Percentiles rank a stretch among this genome's conserved stretches.
phyloP scores from a whole-genome alignment of 805 yeast genomes.

The Metschnikowia sp. region DNA sequence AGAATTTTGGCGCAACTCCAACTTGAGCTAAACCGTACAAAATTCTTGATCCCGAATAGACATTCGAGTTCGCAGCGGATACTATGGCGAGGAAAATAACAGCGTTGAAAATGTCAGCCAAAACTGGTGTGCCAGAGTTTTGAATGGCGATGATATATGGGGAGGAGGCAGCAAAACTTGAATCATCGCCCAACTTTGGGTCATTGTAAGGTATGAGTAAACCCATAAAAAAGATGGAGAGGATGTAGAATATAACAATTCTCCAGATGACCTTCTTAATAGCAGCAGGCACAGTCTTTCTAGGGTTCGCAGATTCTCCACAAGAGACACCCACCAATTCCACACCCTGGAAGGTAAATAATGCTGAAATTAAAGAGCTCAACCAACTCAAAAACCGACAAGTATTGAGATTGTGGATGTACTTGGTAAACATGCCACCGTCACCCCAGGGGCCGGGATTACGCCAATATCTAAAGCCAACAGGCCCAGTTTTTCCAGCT shows the following conservation, averaged over 20 bases:
- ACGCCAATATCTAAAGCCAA: constrained; percentile 81
- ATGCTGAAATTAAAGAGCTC: constrained; percentile 64
- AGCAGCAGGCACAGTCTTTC: constrained; percentile 68
- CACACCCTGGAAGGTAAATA: constrained; percentile 80
- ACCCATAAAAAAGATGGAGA: constrained; percentile 66
- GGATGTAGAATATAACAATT: constrained; percentile 62
- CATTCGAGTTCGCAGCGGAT: constrained; percentile 78
- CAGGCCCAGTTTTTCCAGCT: constrained; percentile 65
- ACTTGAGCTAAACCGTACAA: constrained; percentile 62
- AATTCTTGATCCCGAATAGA: constrained; percentile 69
- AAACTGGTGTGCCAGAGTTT: constrained; percentile 59
- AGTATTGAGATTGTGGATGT: constrained; percentile 44
- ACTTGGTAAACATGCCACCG: constrained; percentile 39
- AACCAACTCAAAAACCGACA: constrained; percentile 69
- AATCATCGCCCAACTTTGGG: constrained; percentile 38
- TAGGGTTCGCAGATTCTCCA: constrained; percentile 70
- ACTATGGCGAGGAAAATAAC: constrained; percentile 62
- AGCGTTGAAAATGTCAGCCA: constrained; percentile 71
- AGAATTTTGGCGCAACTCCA: constrained; percentile 53
- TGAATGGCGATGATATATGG: constrained; percentile 72
- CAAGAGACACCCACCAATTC: constrained; percentile 74
- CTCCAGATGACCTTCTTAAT: constrained; percentile 66
- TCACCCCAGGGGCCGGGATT: constrained; percentile 75
- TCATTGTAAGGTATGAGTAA: constrained; percentile 68
- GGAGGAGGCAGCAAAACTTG: constrained; percentile 45